Conservation (phyloP, 2,329 filamentous ascomycete species). For the Colletotrichum godetiae region DNA sequence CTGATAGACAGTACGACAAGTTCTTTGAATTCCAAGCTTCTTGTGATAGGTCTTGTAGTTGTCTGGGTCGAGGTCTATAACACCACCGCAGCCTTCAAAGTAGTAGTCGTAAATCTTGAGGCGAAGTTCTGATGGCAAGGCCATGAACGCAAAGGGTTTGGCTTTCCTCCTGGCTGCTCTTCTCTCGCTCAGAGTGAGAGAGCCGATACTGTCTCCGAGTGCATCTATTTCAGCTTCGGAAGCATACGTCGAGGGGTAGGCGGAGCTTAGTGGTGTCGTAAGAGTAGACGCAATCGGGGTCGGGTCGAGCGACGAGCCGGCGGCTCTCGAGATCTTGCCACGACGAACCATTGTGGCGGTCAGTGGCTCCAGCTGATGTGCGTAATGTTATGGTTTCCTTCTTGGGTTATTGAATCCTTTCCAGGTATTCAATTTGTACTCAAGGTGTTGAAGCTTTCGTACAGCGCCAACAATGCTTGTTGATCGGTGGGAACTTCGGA, state of each 20-base stretch:
- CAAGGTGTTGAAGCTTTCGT: no score
- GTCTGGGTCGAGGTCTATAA: constrained; percentile 74
- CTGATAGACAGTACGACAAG: constrained; percentile 68
- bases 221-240: constrained; percentile 55
- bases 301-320: constrained; percentile 34
- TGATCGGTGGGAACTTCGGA: constrained; percentile 2
- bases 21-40: constrained; percentile 69
- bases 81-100: constrained; percentile 63
- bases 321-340: constrained; percentile 47
- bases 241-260: constrained; percentile 49
- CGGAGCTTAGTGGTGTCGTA: constrained; percentile 51
- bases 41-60: constrained; percentile 73
- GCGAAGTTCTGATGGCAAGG: constrained; percentile 76
- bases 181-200: constrained; percentile 50
- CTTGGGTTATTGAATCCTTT: neutral
- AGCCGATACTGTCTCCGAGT: constrained; percentile 52
- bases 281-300: constrained; percentile 41
- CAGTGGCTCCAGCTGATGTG: neutral
- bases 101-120: constrained; percentile 75
- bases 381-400: no score
- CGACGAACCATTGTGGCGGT: constrained; percentile 36
- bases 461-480: neutral
- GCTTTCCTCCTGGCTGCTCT: constrained; percentile 35
- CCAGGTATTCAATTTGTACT: neutral
- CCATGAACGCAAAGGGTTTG: constrained; percentile 72